Percentiles rank a stretch among this genome's conserved stretches.
Conservation (phyloP, 2,329 filamentous ascomycete genomes). For the Fusarium subglutinans region DNA sequence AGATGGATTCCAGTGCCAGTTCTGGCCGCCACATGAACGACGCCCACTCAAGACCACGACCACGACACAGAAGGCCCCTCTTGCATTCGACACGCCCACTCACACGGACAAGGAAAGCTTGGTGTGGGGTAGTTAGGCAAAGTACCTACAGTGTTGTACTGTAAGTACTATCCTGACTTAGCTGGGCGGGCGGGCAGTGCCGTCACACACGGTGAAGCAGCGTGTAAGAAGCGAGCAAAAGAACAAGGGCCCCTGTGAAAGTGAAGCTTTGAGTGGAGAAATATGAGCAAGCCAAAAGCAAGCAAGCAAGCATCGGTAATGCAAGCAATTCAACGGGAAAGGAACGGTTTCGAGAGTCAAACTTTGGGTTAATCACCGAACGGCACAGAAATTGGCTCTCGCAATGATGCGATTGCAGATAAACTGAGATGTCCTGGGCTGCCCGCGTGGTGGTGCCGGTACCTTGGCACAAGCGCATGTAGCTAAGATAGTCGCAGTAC, state of each 20-base stretch:
- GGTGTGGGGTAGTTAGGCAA: conserved; percentile 38
- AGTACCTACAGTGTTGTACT: not conserved
- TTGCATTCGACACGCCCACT: conserved; percentile 27
- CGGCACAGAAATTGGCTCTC: conserved; percentile 8
- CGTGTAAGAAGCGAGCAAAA: conserved; percentile 32
- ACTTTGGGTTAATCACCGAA: not conserved
- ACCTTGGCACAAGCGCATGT: conserved; percentile 26
- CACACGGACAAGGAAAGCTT: conserved; percentile 40
- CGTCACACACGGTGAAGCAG: conserved; percentile 40
- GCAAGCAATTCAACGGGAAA: conserved; percentile 33
- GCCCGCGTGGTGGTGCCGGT: conserved; percentile 27
- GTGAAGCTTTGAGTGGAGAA: conserved; percentile 28
- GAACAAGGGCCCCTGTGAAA: conserved; percentile 22
- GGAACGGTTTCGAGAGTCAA: conserved; percentile 5
- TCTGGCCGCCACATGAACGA: conserved; percentile 43
- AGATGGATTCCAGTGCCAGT: conserved; percentile 43
- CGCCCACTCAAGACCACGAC: conserved; percentile 34
- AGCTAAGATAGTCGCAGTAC: conserved; percentile 18
- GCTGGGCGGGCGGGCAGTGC: conserved; percentile 41
- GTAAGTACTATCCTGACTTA: conserved; percentile 30
- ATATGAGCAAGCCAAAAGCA: conserved; percentile 24
- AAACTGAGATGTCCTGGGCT: conserved; percentile 5
- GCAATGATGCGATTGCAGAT: conserved; percentile 9
- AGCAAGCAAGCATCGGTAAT: conserved; percentile 38
- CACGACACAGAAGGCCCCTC: conserved; percentile 34